phyloP scores from a whole-genome alignment of 2,329 filamentous ascomycete species.

The Verticillium albo-atrum region DNA sequence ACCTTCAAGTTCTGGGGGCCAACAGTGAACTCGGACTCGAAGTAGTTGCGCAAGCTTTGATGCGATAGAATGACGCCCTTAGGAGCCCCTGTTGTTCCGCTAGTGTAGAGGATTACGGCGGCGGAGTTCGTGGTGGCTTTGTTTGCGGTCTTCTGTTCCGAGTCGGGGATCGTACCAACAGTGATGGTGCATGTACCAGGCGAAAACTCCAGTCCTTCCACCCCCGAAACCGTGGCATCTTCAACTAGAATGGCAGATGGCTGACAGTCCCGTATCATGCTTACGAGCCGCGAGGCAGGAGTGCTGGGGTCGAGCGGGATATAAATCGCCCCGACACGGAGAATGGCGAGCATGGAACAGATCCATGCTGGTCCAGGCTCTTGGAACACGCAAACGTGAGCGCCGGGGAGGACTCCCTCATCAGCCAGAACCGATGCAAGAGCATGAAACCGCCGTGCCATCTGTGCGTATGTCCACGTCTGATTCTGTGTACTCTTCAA shows the following conservation, averaged over 20 bases:
- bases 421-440: too few relatives aligned
- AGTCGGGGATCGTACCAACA: too few relatives aligned
- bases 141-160: too few relatives aligned
- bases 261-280: slow-evolving; percentile 14
- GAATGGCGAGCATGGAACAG: slow-evolving; percentile 33
- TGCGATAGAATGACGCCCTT: slow-evolving; percentile 35
- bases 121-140: too few relatives aligned
- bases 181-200: too few relatives aligned
- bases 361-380: slow-evolving; percentile 8
- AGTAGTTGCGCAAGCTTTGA: slow-evolving; percentile 19
- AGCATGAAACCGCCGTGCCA: too few relatives aligned
- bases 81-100: slow-evolving; percentile 27
- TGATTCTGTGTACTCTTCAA: too few relatives aligned
- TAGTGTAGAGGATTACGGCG: slow-evolving; percentile 27
- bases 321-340: slow-evolving; percentile 30
- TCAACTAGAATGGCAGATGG: neutral
- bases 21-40: slow-evolving; percentile 1
- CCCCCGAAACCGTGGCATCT: too few relatives aligned
- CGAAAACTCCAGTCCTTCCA: too few relatives aligned
- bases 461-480: too few relatives aligned
- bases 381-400: too few relatives aligned
- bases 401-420: too few relatives aligned
- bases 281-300: slow-evolving; percentile 22
- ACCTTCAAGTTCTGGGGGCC: slow-evolving; percentile 16
- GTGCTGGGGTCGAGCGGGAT: slow-evolving; percentile 34